phyloP scores from a whole-genome alignment of 192 early-diverging fungal genomes.

The Backusella westeae region DNA sequence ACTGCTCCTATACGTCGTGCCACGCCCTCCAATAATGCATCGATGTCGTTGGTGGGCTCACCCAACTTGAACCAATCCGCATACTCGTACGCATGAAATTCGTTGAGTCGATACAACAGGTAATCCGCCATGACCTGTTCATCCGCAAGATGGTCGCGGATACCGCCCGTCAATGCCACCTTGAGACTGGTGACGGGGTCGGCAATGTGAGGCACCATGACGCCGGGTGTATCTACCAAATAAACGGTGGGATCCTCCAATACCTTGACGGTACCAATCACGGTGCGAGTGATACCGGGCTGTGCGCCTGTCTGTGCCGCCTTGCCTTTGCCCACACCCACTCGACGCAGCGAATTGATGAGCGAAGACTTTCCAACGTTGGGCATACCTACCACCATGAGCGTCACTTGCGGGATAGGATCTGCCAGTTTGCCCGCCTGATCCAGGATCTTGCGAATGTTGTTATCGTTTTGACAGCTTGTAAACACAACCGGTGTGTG shows the following conservation, averaged over 20 bases:
- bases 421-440: conserved; percentile 54
- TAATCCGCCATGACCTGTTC: conserved; percentile 87
- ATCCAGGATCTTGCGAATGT: conserved; percentile 68
- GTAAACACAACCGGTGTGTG: conserved; percentile 61
- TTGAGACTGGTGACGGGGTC: conserved; percentile 83
- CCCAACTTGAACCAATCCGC: conserved; percentile 13
- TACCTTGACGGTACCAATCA: conserved; percentile 71
- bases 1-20: conserved; percentile 66
- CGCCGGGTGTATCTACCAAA: conserved; percentile 90
- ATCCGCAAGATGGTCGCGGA: conserved; percentile 82
- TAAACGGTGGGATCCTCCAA: conserved; percentile 88
- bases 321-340: conserved; percentile 79
- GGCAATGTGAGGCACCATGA: conserved; percentile 85
- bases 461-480: conserved; percentile 51
- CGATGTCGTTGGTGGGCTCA: conserved; percentile 70
- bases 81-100: conserved; percentile 48
- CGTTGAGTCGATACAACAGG: conserved; percentile 83
- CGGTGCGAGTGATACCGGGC: conserved; percentile 85
- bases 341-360: conserved; percentile 81
- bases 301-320: conserved; percentile 80
- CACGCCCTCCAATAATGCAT: conserved; percentile 61
- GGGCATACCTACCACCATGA: conserved; percentile 93
- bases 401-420: conserved; percentile 43
- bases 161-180: conserved; percentile 86
- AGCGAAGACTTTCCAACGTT: conserved; percentile 96